These are phyloP conservation scores for Scutellospora calospora DNA, from an alignment of 371 early-diverging fungal genomes.

Conservation along the genomic window DNA sequence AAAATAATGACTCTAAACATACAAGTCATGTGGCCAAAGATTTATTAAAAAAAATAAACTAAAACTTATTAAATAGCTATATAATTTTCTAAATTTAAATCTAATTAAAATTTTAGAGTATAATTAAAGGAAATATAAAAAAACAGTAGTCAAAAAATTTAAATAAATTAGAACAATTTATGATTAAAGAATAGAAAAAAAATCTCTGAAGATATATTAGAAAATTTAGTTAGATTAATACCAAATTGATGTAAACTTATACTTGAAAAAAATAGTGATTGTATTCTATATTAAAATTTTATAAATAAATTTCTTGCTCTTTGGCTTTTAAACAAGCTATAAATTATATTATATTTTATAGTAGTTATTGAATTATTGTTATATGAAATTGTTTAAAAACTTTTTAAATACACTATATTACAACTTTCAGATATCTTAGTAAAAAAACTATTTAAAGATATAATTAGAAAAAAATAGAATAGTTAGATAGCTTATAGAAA, in stretches of 20 bases:
- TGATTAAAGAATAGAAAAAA: not conserved
- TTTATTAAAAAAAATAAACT: not conserved
- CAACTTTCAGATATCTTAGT: no score
- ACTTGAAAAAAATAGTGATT: not conserved
- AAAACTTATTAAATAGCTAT: not conserved
- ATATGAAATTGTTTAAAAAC: no score
- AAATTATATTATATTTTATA: no score
- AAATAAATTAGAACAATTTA: not conserved
- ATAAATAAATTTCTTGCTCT: not conserved
- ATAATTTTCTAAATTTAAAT: not conserved
- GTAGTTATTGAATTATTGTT: no score
- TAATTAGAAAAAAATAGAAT: no score
- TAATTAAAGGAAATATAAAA: not conserved
- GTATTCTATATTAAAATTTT: not conserved
- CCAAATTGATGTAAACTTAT: not conserved
- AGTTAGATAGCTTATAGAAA: no score
- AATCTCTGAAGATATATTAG: not conserved
- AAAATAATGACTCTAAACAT: not conserved
- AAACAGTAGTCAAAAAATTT: not conserved
- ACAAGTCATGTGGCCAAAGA: not conserved
- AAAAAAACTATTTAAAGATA: no score
- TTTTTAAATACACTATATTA: no score
- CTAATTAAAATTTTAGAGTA: not conserved
- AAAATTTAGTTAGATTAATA: not conserved
- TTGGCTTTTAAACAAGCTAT: not conserved